phyloP scores from a whole-genome alignment of 78 protist species.

The Pigoraptor vietnamica region DNA sequence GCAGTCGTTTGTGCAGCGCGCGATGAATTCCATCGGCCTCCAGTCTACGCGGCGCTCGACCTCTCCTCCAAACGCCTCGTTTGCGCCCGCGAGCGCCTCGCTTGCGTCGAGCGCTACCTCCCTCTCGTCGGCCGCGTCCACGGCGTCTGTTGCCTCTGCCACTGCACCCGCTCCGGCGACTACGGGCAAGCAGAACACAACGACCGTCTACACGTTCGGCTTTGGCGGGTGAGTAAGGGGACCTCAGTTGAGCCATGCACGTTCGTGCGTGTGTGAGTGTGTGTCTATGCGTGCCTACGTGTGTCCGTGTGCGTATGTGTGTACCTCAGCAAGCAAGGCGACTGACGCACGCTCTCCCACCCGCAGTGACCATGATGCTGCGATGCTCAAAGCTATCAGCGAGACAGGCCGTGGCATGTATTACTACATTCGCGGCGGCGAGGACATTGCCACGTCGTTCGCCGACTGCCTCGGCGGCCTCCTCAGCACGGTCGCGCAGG shows the following conservation, averaged over 20 bases:
- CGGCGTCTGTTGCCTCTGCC: neutral
- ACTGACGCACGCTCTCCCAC: too few relatives aligned
- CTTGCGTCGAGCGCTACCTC: neutral
- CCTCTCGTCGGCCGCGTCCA: neutral
- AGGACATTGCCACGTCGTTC: slow-evolving; percentile 16
- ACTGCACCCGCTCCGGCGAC: neutral
- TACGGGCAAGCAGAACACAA: neutral
- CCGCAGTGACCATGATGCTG: slow-evolving; percentile 31
- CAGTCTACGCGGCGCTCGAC: neutral
- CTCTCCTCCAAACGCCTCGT: neutral
- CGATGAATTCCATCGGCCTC: neutral
- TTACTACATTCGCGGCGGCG: slow-evolving; percentile 33
- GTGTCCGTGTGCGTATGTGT: too few relatives aligned
- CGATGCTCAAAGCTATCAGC: slow-evolving; percentile 17
- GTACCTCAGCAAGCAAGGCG: too few relatives aligned
- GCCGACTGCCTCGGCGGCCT: slow-evolving; percentile 62
- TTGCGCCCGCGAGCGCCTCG: neutral
- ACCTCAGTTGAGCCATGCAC: too few relatives aligned
- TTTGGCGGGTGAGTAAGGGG: too few relatives aligned
- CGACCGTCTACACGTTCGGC: slow-evolving; percentile 19
- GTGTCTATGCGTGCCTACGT: too few relatives aligned
- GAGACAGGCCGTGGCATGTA: slow-evolving; percentile 38
- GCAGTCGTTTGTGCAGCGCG: neutral
- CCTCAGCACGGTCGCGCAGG: slow-evolving; percentile 34
- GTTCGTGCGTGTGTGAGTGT: too few relatives aligned